Evolutionary conservation across 768 basidiomycete genomes (phyloP).

Genomic region (Dictyophora rubrovolvata): DNA sequence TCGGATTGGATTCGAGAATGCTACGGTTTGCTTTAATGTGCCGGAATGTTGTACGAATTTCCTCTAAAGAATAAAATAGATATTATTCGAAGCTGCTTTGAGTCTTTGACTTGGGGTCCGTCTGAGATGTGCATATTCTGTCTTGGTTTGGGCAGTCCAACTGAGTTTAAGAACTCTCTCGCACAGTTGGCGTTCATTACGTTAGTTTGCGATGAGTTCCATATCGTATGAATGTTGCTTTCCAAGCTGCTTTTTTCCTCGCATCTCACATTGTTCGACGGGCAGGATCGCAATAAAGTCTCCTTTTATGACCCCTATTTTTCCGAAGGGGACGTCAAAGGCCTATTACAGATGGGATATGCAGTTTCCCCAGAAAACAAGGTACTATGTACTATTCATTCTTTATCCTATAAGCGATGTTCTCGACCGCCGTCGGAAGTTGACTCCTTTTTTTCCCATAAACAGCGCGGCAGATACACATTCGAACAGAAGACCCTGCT

Average conservation of each 20-base stretch:
- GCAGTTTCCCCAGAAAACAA: constrained; percentile 32
- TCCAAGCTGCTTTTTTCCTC: constrained; percentile 7
- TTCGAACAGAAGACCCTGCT: constrained; percentile 43
- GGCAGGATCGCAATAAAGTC: constrained; percentile 38
- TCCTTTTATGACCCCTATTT: constrained; percentile 69
- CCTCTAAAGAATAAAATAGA: constrained; percentile 22
- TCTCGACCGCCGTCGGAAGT: constrained; percentile 3
- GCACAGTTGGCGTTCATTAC: constrained; percentile 62
- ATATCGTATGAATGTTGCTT: constrained; percentile 45
- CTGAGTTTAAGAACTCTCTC: constrained; percentile 47
- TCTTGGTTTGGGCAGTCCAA: constrained; percentile 68
- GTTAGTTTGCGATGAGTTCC: constrained; percentile 38
- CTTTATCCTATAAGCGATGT: not conserved
- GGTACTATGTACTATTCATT: constrained; percentile 27
- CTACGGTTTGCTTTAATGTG: constrained; percentile 35
- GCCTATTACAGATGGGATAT: constrained; percentile 34
- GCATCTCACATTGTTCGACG: constrained; percentile 2
- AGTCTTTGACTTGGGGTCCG: constrained; percentile 13
- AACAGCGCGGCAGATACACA: constrained; percentile 25
- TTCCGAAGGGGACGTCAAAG: constrained; percentile 43
- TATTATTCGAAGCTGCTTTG: constrained; percentile 26
- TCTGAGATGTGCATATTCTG: constrained; percentile 37
- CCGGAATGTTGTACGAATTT: constrained; percentile 2
- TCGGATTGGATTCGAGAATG: constrained; percentile 47
- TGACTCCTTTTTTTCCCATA: constrained; percentile 9